Evolutionary conservation across 129 eudicot genomes (phyloP), one percentile per base, ranked within the genome.

Genomic region (Gnaphalium uliginosum): DNA sequence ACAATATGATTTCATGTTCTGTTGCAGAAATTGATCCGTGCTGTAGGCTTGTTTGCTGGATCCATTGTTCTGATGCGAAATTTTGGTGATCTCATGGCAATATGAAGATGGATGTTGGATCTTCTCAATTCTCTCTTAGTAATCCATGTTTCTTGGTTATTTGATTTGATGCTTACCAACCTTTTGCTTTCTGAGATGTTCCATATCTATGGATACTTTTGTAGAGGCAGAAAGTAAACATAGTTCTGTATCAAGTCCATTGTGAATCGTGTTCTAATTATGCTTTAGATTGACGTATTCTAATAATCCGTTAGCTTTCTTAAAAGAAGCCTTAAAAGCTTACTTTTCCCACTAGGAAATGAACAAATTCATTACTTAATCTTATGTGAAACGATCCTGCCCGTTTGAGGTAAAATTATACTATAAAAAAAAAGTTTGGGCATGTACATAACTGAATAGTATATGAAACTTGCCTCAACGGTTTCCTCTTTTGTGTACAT

Each of bases 51-150:
- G 69, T 84, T 84, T 77, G 88, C 83, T 54, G 88, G 88, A 23
- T 84, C 88, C 2, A 74, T 84, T 6, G 79, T 84, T 69, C 78
- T 84, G 69, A 84, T 84, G 88, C 74, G 88, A 43, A 72, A 81
- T 13, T 81, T 76, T 69, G 88, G 88, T 62, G 88, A 84, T 43
- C 85, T 84, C 61, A 81, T 81, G 88, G 80, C 88, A 30, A 68
- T 79, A 11, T 83, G 74, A 80, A 67, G 76, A 75, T 39, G 41
- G 39, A 73, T 54, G 22, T 29, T 43, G 78, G 53, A 66, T 57
- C 54, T 66, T 54, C 22, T 43, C 5, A 10, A 43, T 11, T 43
- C 5, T 57, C 15, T 15, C 6, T 9, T 32, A 76, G 50, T 29
- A 13, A 43, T 43, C 51, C 17, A 43, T 35, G 27, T 65, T 22